Evolutionary conservation across 2,329 filamentous ascomycete genomes (phyloP).

Genomic region (Rhexocercosporidium sp.): DNA sequence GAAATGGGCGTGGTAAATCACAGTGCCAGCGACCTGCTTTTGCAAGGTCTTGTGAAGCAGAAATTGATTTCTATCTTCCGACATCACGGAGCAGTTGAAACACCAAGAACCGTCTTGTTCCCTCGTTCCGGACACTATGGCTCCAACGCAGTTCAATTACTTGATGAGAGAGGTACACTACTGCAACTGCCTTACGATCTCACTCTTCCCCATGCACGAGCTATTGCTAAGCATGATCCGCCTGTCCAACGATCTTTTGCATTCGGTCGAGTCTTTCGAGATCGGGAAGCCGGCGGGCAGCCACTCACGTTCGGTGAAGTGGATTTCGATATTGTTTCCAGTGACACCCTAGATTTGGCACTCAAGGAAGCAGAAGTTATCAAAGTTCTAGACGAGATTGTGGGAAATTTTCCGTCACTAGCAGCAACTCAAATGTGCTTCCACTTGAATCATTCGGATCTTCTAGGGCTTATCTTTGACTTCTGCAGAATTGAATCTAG

Average conservation of each 20-base stretch:
- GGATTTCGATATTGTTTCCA: slow-evolving; percentile 94
- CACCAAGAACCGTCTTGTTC: slow-evolving; percentile 75
- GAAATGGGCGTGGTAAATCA: slow-evolving; percentile 67
- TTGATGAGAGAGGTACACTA: slow-evolving; percentile 85
- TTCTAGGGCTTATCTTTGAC: slow-evolving; percentile 88
- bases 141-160: slow-evolving; percentile 74
- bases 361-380: slow-evolving; percentile 92
- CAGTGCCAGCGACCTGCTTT: slow-evolving; percentile 64
- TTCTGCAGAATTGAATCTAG: slow-evolving; percentile 78
- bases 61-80: slow-evolving; percentile 80
- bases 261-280: slow-evolving; percentile 87
- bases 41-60: slow-evolving; percentile 76
- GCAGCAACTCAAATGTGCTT: slow-evolving; percentile 80
- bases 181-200: slow-evolving; percentile 94
- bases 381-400: slow-evolving; percentile 92
- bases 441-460: slow-evolving; percentile 84
- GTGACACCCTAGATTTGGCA: slow-evolving; percentile 78
- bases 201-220: slow-evolving; percentile 85
- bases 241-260: slow-evolving; percentile 78
- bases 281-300: slow-evolving; percentile 78
- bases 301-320: slow-evolving; percentile 86
- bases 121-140: slow-evolving; percentile 82
- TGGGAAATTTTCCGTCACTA: slow-evolving; percentile 78
- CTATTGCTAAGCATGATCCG: slow-evolving; percentile 75
- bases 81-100: slow-evolving; percentile 86